phyloP scores from a whole-genome alignment of 2,329 filamentous ascomycete species.

The Ceratocystis eucalypticola region DNA sequence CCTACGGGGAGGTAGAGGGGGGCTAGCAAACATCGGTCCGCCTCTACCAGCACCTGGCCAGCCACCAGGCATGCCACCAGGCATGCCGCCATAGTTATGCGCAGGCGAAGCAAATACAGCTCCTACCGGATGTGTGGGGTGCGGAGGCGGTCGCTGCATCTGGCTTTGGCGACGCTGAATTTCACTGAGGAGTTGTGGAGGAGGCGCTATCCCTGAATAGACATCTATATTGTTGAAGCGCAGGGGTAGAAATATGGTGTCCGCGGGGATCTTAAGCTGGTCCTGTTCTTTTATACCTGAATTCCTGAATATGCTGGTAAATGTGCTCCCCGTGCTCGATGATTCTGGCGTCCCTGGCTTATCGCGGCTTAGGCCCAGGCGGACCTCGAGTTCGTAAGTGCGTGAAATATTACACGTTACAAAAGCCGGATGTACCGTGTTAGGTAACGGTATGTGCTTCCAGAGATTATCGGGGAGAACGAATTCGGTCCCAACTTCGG shows the following conservation, averaged over 20 bases:
- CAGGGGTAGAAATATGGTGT: constrained; percentile 65
- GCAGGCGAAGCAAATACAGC: not conserved
- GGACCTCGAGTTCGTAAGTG: constrained; percentile 70
- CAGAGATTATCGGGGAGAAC: constrained; percentile 60
- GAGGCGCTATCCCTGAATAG: constrained; percentile 77
- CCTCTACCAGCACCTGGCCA: not conserved
- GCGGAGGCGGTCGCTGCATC: not conserved
- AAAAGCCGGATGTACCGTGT: constrained; percentile 77
- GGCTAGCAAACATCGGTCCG: constrained; percentile 21
- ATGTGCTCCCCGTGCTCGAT: not conserved
- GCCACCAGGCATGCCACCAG: not conserved
- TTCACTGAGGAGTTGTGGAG: constrained; percentile 49
- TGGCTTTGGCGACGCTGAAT: constrained; percentile 4
- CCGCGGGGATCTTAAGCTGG: constrained; percentile 32
- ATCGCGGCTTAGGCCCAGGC: constrained; percentile 64
- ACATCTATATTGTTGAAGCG: constrained; percentile 61
- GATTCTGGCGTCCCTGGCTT: constrained; percentile 25
- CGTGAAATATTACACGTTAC: constrained; percentile 76
- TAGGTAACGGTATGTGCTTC: constrained; percentile 59
- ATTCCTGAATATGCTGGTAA: constrained; percentile 11
- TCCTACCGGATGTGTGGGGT: not conserved
- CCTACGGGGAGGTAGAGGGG: constrained; percentile 21
- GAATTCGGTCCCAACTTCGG: constrained; percentile 50
- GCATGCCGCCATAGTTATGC: not conserved
- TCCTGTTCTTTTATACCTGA: constrained; percentile 22